These are phyloP conservation scores for Ambrosia artemisiifolia DNA, from an alignment of 129 eudicot species.

Conservation along the genomic window DNA sequence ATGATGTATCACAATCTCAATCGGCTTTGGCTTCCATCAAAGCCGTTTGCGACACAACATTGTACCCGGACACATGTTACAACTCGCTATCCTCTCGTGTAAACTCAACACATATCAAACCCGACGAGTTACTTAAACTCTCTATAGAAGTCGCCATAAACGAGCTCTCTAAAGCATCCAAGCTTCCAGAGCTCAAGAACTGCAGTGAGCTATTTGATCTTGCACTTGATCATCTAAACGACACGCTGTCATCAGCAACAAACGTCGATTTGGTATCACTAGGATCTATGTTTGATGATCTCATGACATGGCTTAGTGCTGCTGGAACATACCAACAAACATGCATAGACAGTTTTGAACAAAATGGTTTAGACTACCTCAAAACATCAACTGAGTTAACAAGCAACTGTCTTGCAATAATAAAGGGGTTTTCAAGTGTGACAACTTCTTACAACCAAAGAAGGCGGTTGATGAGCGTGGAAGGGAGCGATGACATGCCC, in stretches of 20 bases:
- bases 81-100: slow-evolving; percentile 34
- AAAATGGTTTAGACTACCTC: slow-evolving; percentile 14
- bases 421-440: slow-evolving; percentile 25
- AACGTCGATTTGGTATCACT: slow-evolving; percentile 5
- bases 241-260: slow-evolving; percentile 17
- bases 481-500: slow-evolving; percentile 28
- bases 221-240: slow-evolving; percentile 55
- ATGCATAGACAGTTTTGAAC: slow-evolving; percentile 44
- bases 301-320: slow-evolving; percentile 63
- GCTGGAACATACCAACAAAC: slow-evolving; percentile 68
- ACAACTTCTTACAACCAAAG: slow-evolving; percentile 27
- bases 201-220: slow-evolving; percentile 51
- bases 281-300: slow-evolving; percentile 43
- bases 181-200: slow-evolving; percentile 37
- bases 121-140: slow-evolving; percentile 39
- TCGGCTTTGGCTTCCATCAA: slow-evolving; percentile 38
- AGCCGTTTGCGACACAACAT: slow-evolving; percentile 48
- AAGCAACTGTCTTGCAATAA: slow-evolving; percentile 60
- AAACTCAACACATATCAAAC: slow-evolving; percentile 37
- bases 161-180: slow-evolving; percentile 40
- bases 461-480: slow-evolving; percentile 28
- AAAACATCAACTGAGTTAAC: slow-evolving; percentile 45
- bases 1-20: neutral
- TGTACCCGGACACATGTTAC: slow-evolving; percentile 57
- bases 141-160: slow-evolving; percentile 46